A percentile compares a stretch with the other conserved stretches of the same genome.
Evolutionary conservation across 129 eudicot species (phyloP).

Genomic region (Tagetes erecta): DNA sequence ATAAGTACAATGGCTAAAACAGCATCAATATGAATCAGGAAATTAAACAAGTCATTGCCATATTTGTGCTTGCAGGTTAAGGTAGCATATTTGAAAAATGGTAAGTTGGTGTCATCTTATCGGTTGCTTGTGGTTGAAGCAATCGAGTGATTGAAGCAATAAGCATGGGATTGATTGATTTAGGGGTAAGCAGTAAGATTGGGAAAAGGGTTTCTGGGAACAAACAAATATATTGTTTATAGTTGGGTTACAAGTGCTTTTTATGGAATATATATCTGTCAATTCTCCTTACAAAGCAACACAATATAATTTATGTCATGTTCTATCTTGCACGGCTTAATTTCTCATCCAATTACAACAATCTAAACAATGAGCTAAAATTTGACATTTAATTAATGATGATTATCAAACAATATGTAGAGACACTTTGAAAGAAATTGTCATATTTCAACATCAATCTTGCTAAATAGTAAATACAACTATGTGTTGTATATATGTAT

Average conservation of each 20-base stretch:
- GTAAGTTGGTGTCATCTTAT: neutral
- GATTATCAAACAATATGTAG: neutral
- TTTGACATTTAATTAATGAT: neutral
- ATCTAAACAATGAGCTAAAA: conserved; percentile 10
- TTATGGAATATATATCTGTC: conserved; percentile 8
- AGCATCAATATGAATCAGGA: no score
- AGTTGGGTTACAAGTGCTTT: conserved; percentile 21
- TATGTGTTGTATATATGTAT: conserved; percentile 22
- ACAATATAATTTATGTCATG: conserved; percentile 3
- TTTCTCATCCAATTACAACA: conserved; percentile 16
- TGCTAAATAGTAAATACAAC: conserved; percentile 3
- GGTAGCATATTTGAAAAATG: conserved; percentile 13
- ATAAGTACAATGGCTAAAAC: no score
- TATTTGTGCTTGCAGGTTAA: conserved; percentile 14
- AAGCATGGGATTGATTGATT: conserved; percentile 9
- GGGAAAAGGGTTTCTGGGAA: neutral
- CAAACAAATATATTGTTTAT: neutral
- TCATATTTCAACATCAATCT: conserved; percentile 14
- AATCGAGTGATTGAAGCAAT: neutral
- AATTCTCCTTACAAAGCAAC: conserved; percentile 18
- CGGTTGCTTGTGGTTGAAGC: conserved; percentile 16
- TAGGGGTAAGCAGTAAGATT: conserved; percentile 5
- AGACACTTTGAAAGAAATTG: neutral
- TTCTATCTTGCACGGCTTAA: conserved; percentile 18
- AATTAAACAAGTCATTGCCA: no score